Conservation (phyloP, 2,329 filamentous ascomycete genomes). For the Fusarium acutatum region DNA sequence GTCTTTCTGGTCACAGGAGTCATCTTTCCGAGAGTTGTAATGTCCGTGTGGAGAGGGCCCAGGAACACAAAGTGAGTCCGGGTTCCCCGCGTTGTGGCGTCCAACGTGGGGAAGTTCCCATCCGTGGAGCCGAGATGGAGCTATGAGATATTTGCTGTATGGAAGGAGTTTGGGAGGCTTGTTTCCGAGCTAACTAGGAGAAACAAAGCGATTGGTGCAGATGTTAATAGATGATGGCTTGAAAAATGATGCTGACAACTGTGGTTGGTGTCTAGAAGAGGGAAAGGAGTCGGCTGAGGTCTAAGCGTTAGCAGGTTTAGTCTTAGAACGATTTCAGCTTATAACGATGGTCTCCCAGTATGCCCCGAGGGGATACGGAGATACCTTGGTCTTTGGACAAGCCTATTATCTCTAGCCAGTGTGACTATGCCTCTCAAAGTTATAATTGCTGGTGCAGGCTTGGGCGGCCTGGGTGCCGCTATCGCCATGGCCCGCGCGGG, state of each 20-base stretch:
- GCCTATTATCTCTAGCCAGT: too few relatives aligned
- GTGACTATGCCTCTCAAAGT: conserved; percentile 3
- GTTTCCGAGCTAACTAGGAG: background rate
- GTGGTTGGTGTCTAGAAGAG: background rate
- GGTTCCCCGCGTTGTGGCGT: background rate
- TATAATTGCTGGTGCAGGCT: background rate
- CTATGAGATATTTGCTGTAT: background rate
- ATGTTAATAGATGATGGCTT: too few relatives aligned
- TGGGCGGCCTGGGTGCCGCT: conserved; percentile 1
- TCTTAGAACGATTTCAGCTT: background rate
- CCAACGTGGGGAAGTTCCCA: background rate
- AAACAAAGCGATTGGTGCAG: background rate
- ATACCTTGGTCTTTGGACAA: background rate
- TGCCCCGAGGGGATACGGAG: background rate
- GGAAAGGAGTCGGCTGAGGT: background rate
- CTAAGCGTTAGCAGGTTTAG: background rate
- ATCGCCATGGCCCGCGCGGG: conserved; percentile 10
- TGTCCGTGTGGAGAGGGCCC: background rate
- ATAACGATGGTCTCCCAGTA: background rate
- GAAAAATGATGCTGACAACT: background rate
- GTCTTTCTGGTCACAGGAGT: accelerated
- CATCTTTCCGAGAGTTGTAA: background rate
- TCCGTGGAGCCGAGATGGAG: background rate
- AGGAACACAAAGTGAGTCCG: background rate
- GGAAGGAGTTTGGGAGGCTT: background rate